A percentile compares a stretch with the other conserved stretches of the same genome.
phyloP scores from a whole-genome alignment of 2,329 filamentous ascomycete genomes.

The Xylaria arbuscula region DNA sequence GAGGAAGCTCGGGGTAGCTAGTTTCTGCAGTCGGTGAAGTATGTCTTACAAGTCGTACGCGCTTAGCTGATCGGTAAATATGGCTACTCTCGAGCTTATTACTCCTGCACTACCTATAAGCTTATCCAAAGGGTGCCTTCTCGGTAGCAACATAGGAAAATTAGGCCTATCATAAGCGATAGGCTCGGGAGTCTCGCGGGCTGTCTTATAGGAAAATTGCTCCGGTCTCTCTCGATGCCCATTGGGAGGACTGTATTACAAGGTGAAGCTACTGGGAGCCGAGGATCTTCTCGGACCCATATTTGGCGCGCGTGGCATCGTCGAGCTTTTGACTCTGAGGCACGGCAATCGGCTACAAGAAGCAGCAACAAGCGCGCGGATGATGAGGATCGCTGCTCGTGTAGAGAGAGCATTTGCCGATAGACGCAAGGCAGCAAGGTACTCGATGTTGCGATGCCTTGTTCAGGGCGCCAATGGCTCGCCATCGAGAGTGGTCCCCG shows the following conservation, averaged over 20 bases:
- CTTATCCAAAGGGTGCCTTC: constrained; percentile 29
- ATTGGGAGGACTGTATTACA: constrained; percentile 33
- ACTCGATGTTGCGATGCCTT: constrained; percentile 8
- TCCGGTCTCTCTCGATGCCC: constrained; percentile 18
- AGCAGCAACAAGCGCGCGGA: constrained; percentile 36
- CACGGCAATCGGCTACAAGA: constrained; percentile 28
- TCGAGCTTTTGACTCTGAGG: constrained; percentile 8
- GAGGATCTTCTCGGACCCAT: constrained; percentile 27
- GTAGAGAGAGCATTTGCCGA: constrained; percentile 31
- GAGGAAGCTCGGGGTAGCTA: constrained; percentile 17
- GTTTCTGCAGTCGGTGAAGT: constrained; percentile 7
- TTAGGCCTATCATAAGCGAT: constrained; percentile 29
- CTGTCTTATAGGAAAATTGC: constrained; percentile 26
- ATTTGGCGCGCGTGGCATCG: constrained; percentile 25
- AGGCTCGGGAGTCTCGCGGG: constrained; percentile 23
- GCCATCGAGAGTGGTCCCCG: constrained; percentile 21
- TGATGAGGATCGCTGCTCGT: constrained; percentile 32
- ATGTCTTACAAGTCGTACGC: constrained; percentile 24
- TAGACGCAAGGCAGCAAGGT: constrained; percentile 33
- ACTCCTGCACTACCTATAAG: constrained; percentile 30
- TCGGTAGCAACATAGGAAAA: constrained; percentile 30
- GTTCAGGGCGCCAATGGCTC: constrained; percentile 15
- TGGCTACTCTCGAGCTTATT: constrained; percentile 15
- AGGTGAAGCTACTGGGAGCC: constrained; percentile 18
- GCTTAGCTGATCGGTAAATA: constrained; percentile 37